phyloP scores from a whole-genome alignment of 2,329 filamentous ascomycete species.

The Pseudopithomyces maydicus region DNA sequence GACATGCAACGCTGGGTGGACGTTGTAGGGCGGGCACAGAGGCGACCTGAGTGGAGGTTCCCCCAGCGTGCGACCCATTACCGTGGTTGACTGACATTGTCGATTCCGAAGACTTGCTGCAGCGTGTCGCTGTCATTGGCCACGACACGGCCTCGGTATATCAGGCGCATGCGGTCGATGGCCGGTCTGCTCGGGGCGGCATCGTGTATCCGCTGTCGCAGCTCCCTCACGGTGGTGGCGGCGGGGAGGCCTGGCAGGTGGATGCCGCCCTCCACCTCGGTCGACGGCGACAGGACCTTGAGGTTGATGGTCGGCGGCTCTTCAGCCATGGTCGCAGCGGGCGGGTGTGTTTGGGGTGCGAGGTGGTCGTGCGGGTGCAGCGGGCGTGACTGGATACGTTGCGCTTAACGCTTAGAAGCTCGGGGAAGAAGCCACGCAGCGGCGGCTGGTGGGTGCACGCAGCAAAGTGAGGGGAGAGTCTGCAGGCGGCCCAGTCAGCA shows the following conservation, averaged over 20 bases:
- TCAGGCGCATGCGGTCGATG: conserved; percentile 58
- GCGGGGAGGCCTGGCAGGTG: conserved; percentile 37
- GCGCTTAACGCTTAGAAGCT: conserved; percentile 19
- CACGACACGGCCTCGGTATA: conserved; percentile 62
- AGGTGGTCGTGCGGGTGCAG: conserved; percentile 3
- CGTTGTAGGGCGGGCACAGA: background rate
- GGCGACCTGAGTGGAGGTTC: background rate
- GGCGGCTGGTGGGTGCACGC: too few relatives aligned
- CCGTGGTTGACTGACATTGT: conserved; percentile 49
- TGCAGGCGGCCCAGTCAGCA: background rate
- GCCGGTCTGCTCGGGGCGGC: conserved; percentile 49
- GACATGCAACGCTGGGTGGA: background rate
- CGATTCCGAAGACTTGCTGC: conserved; percentile 55
- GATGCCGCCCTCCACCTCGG: conserved; percentile 43
- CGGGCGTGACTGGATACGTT: conserved; percentile 37
- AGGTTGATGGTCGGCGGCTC: conserved; percentile 36
- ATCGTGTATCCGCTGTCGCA: conserved; percentile 59
- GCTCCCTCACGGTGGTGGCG: conserved; percentile 53
- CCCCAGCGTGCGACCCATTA: background rate
- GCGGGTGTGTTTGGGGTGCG: background rate
- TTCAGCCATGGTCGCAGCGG: conserved; percentile 30
- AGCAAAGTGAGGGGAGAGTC: background rate
- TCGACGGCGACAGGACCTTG: conserved; percentile 46
- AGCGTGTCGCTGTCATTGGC: conserved; percentile 56
- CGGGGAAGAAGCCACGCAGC: background rate